Base-by-base conservation (phyloP, 2,329 filamentous ascomycete species). In the Penicillium sp. region DNA sequence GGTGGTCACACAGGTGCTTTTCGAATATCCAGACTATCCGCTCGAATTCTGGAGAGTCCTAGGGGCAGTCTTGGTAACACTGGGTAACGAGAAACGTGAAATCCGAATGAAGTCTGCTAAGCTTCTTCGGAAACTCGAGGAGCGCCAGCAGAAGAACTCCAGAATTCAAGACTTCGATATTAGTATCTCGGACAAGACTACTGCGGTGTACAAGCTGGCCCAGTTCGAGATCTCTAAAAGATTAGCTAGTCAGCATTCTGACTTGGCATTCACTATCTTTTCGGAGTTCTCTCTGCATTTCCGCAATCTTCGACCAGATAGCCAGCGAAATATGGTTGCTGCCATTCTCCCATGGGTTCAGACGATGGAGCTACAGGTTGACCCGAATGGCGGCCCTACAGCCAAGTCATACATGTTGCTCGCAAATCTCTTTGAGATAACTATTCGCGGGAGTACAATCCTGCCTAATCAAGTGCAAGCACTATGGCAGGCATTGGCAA, bases 101-200 rank as follows among this genome's bases (percentile, higher is more conserved):
- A 91, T 97, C 41, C 83, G 94, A 40, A 91, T 90, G 66, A 95
- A 95, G 71, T 94, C 94, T 1, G 89, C 89, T 0, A 85, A 87
- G 46, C 80, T 97, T 31, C 80, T 99, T 12, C 84, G 91, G 38
- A 86, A 86, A 0, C 78, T 97, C 1, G 94, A 97, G 73, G 86
- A 91, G 62, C 85, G 90, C 25, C 89, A 94, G 61, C 84, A 88
- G 61, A 88, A 89, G 62, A 94, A 86, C 61, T 96, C 93, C 1
- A 95, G 95, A 69, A 86, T 99, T 7, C 91, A 96, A 69, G 94
- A 99, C 71, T 95, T 97, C 56, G 94, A 99, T 67, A 97, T 99
- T 66, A 97, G 92, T 71, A 94, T 99, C 55, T 95, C 93, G 0
- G 95, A 99, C 75, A 97, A 97, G 75, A 99, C 95, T 0, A 96